Conservation (phyloP, 169 alveolate genomes). For the Plasmodium relictum region DNA sequence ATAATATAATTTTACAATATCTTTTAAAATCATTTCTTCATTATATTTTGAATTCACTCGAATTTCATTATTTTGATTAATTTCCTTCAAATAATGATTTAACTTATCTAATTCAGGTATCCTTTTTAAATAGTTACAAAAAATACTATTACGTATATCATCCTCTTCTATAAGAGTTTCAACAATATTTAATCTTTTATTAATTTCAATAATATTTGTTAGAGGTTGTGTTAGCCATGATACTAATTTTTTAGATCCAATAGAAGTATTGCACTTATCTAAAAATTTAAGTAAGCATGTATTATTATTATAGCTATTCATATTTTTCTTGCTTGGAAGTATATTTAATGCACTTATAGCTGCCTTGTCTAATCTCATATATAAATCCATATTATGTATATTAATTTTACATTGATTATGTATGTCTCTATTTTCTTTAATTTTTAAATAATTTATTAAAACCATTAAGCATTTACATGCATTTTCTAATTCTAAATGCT, state of each 20-base stretch:
- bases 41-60: slow-evolving; percentile 54
- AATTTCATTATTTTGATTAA: slow-evolving; percentile 75
- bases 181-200: slow-evolving; percentile 94
- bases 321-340: slow-evolving; percentile 78
- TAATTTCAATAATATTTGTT: slow-evolving; percentile 91
- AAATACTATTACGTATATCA: slow-evolving; percentile 82
- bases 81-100: slow-evolving; percentile 80
- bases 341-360: slow-evolving; percentile 85
- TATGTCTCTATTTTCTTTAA: slow-evolving; percentile 74
- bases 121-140: slow-evolving; percentile 84
- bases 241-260: slow-evolving; percentile 94
- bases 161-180: slow-evolving; percentile 90
- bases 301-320: slow-evolving; percentile 43
- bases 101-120: slow-evolving; percentile 89
- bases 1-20: slow-evolving; percentile 78
- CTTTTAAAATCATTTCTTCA: slow-evolving; percentile 79
- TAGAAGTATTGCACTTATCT: slow-evolving; percentile 94
- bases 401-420: slow-evolving; percentile 80
- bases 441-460: slow-evolving; percentile 79
- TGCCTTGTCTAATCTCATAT: slow-evolving; percentile 85
- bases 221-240: slow-evolving; percentile 98
- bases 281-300: slow-evolving; percentile 89
- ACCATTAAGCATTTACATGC: slow-evolving; percentile 81
- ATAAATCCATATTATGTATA: slow-evolving; percentile 79
- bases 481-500: slow-evolving; percentile 78